phyloP scores from a whole-genome alignment of 768 basidiomycete species.

The Amanita jacksonii region DNA sequence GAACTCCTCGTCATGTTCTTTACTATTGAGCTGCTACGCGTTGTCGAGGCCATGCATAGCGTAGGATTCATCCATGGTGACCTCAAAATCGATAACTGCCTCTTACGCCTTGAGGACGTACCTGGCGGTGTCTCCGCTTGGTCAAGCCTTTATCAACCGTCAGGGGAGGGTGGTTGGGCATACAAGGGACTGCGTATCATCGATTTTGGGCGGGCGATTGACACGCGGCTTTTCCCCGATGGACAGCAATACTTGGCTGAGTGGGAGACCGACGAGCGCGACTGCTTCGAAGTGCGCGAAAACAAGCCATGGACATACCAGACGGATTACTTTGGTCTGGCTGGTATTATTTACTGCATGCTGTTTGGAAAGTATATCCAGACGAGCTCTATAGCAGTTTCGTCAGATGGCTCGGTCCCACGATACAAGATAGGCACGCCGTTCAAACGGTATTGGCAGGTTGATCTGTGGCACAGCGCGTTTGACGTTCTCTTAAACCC shows the following conservation, averaged over 20 bases:
- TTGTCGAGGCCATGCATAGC: constrained; percentile 74
- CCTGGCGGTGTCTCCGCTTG: constrained; percentile 62
- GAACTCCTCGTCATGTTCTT: constrained; percentile 95
- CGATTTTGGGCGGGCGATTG: constrained; percentile 95
- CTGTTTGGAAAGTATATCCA: constrained; percentile 96
- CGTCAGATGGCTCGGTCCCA: constrained; percentile 21
- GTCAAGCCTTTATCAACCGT: constrained; percentile 66
- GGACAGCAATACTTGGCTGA: constrained; percentile 79
- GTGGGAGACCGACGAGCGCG: constrained; percentile 83
- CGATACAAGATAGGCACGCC: constrained; percentile 62
- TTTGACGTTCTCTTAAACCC: constrained; percentile 90
- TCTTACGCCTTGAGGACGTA: constrained; percentile 83
- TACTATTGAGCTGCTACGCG: constrained; percentile 76
- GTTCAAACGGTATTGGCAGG: constrained; percentile 96
- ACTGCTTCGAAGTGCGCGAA: constrained; percentile 88
- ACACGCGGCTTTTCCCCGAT: constrained; percentile 70
- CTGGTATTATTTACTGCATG: constrained; percentile 90
- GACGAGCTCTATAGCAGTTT: constrained; percentile 40
- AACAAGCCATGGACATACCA: constrained; percentile 87
- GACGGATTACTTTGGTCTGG: constrained; percentile 94
- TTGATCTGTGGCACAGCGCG: constrained; percentile 70
- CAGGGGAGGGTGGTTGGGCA: constrained; percentile 78
- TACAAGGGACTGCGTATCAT: constrained; percentile 87
- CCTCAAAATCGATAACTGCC: constrained; percentile 97
- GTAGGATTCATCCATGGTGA: constrained; percentile 94